These are phyloP conservation scores for Lachnellula hyalina DNA, from an alignment of 2,329 filamentous ascomycete species.

Conservation along the genomic window DNA sequence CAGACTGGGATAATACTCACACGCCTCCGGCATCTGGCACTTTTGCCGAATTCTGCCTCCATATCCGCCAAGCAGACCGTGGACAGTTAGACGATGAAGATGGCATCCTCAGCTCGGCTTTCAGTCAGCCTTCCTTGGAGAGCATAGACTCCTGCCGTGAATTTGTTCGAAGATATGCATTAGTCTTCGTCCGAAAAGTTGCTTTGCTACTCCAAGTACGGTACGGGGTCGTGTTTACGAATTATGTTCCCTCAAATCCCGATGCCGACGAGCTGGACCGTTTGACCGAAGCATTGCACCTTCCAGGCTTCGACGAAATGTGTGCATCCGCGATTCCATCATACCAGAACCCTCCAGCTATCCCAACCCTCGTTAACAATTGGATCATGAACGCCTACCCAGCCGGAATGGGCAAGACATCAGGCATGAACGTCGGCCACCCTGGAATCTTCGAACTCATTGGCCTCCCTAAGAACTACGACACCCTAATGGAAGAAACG, in stretches of 20 bases:
- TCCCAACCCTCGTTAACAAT: slow-evolving; percentile 47
- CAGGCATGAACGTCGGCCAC: slow-evolving; percentile 50
- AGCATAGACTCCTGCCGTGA: slow-evolving; percentile 47
- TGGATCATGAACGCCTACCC: slow-evolving; percentile 55
- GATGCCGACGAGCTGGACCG: slow-evolving; percentile 76
- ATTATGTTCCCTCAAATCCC: slow-evolving; percentile 55
- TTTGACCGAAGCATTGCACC: slow-evolving; percentile 66
- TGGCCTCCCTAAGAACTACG: slow-evolving; percentile 86
- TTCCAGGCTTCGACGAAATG: slow-evolving; percentile 77
- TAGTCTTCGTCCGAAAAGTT: slow-evolving; percentile 84
- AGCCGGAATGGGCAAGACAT: neutral
- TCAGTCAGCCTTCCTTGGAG: slow-evolving; percentile 51
- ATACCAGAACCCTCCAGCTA: slow-evolving; percentile 26
- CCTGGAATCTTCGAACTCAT: slow-evolving; percentile 92
- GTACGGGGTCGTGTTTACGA: slow-evolving; percentile 82
- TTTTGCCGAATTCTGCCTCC: slow-evolving; percentile 24
- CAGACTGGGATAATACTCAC: slow-evolving; percentile 35
- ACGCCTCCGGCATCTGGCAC: slow-evolving; percentile 8
- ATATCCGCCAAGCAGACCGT: slow-evolving; percentile 14
- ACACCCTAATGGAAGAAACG: slow-evolving; percentile 86
- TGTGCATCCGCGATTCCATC: slow-evolving; percentile 38
- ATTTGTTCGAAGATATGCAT: slow-evolving; percentile 73
- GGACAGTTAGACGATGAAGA: slow-evolving; percentile 2
- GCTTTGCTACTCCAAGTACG: slow-evolving; percentile 80
- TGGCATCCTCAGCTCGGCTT: slow-evolving; percentile 38